Percentiles rank a stretch among this genome's conserved stretches.
phyloP scores from a whole-genome alignment of 441 rosid species.

The Populus hybrid region DNA sequence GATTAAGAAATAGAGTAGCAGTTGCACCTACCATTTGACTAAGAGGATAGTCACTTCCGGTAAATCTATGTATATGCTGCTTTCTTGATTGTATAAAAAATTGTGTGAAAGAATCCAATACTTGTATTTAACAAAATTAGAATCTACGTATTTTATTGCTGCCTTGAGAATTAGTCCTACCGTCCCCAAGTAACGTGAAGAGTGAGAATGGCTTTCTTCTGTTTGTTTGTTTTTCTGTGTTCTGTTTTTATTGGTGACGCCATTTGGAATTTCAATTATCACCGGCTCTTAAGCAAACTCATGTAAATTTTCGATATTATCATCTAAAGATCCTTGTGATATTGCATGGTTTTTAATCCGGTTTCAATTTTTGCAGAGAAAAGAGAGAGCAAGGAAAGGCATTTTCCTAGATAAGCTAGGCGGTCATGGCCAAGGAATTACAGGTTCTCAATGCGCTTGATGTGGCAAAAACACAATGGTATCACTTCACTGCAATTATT shows the following conservation, averaged over 20 bases:
- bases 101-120: not conserved
- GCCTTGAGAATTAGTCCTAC: not conserved
- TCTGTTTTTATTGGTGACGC: not conserved
- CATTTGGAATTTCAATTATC: not conserved
- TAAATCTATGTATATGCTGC: not conserved
- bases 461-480: conserved; percentile 81
- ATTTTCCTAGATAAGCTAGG: not conserved
- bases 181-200: not conserved
- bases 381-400: not conserved
- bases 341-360: not conserved
- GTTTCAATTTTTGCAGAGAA: conserved; percentile 8
- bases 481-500: conserved; percentile 72
- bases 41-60: not conserved
- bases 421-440: conserved; percentile 44
- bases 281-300: not conserved
- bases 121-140: not conserved
- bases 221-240: not conserved
- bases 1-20: not conserved
- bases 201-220: not conserved
- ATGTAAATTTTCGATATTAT: not conserved
- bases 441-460: conserved; percentile 77
- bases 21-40: conserved; percentile 13
- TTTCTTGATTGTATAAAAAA: not conserved
- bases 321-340: not conserved
- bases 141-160: not conserved